These are phyloP conservation scores for Thinopyrum elongatum DNA, from an alignment of 176 grass and related monocot species.

Conservation along the genomic window DNA sequence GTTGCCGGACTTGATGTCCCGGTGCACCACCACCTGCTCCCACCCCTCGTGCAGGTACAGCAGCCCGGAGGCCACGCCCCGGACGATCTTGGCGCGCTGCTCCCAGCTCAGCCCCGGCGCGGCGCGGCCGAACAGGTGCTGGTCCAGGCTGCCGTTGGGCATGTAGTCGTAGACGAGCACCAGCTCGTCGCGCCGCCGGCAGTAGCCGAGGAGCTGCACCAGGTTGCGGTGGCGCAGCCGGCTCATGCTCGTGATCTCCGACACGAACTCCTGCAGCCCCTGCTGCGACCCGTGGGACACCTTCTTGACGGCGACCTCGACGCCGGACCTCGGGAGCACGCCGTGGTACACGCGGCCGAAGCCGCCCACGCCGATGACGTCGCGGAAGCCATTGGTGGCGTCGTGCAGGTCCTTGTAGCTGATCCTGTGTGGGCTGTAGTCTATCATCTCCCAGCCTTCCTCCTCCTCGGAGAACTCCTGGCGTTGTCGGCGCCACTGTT, in stretches of 20 bases:
- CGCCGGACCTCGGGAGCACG: constrained; percentile 22
- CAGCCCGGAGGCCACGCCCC: constrained; percentile 56
- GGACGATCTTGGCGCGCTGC: constrained; percentile 52
- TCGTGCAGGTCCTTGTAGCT: constrained; percentile 55
- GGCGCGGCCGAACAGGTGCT: constrained; percentile 38
- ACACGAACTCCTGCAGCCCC: constrained; percentile 70
- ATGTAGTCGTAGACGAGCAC: constrained; percentile 83
- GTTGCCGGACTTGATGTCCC: constrained; percentile 85
- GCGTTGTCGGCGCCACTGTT: constrained; percentile 8
- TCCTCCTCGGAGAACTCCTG: constrained; percentile 44
- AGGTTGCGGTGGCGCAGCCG: constrained; percentile 74
- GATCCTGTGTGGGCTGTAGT: constrained; percentile 67
- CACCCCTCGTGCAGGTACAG: constrained; percentile 87
- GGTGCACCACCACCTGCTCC: constrained; percentile 90
- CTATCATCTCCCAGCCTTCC: constrained; percentile 57
- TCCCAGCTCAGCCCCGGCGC: constrained; percentile 47
- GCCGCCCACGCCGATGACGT: constrained; percentile 62
- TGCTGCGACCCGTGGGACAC: constrained; percentile 64
- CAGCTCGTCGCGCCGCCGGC: constrained; percentile 64
- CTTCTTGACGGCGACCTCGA: constrained; percentile 74
- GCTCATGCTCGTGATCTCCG: constrained; percentile 78
- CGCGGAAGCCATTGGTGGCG: constrained; percentile 57
- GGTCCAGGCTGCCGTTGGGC: constrained; percentile 69
- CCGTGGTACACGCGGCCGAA: constrained; percentile 73
- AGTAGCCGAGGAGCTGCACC: constrained; percentile 74